phyloP scores from a whole-genome alignment of 179 eudicot species.

The Sideroxylon spinosum region DNA sequence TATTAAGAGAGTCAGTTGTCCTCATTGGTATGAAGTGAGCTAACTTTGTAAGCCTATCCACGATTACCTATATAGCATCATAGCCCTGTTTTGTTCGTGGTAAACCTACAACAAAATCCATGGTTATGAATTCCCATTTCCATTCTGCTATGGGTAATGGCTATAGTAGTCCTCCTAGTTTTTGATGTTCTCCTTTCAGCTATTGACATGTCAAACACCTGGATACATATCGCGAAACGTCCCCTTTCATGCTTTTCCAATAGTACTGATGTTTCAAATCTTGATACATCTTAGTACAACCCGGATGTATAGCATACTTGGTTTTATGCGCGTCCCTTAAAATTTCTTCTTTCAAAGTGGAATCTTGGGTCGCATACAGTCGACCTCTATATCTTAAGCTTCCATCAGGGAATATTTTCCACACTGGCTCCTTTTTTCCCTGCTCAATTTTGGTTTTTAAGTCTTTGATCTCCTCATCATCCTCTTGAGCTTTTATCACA shows the following conservation, averaged over 20 bases:
- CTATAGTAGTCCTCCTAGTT: background rate
- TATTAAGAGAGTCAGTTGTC: background rate
- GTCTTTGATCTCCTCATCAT: too few species aligned
- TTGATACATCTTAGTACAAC: too few species aligned
- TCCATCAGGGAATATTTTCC: too few species aligned
- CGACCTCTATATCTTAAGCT: background rate
- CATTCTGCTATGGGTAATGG: background rate
- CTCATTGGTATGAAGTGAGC: background rate
- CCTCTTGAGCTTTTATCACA: too few species aligned
- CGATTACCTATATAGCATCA: background rate
- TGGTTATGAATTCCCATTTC: conserved; percentile 5
- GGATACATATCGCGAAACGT: background rate
- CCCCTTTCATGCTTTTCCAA: conserved; percentile 8
- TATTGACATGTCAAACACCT: conserved; percentile 10
- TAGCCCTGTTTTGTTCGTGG: background rate
- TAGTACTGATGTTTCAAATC: background rate
- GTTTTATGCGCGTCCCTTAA: too few species aligned
- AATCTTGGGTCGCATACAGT: too few species aligned
- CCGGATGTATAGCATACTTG: too few species aligned
- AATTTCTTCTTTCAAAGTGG: too few species aligned
- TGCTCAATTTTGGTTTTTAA: too few species aligned
- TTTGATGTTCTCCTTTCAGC: background rate
- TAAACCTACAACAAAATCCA: background rate
- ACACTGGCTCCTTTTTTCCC: too few species aligned
- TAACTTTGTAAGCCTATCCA: background rate